Percentiles rank a stretch among this genome's conserved stretches.
These are phyloP conservation scores for Apiospora arundinis DNA, from an alignment of 2,329 filamentous ascomycete species.

Conservation along the genomic window DNA sequence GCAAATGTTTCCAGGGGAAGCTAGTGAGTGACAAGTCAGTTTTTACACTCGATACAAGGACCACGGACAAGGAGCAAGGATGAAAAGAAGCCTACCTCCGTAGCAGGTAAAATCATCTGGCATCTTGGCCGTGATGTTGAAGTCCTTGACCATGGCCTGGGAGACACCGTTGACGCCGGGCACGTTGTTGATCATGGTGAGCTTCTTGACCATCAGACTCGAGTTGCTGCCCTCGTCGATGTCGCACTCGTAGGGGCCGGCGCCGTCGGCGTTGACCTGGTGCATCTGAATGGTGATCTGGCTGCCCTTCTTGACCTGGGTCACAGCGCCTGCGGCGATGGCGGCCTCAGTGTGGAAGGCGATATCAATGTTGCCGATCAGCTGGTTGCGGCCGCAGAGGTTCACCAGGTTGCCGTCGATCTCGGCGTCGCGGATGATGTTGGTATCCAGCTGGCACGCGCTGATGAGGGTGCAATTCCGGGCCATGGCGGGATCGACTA, in stretches of 20 bases:
- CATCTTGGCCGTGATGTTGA: slow-evolving; percentile 62
- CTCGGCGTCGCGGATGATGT: slow-evolving; percentile 67
- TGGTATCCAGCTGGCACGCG: slow-evolving; percentile 70
- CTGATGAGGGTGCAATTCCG: slow-evolving; percentile 69
- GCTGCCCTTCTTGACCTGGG: slow-evolving; percentile 54
- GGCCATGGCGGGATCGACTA: slow-evolving; percentile 60
- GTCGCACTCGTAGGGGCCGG: slow-evolving; percentile 61
- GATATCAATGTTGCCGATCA: slow-evolving; percentile 47
- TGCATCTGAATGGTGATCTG: slow-evolving; percentile 55
- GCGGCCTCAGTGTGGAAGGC: slow-evolving; percentile 48
- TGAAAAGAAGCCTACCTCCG: slow-evolving; percentile 50
- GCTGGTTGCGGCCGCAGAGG: slow-evolving; percentile 67
- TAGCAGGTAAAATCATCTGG: slow-evolving; percentile 55
- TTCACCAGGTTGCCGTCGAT: slow-evolving; percentile 59
- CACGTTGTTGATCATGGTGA: slow-evolving; percentile 64
- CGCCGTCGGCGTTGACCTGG: slow-evolving; percentile 62
- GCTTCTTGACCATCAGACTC: slow-evolving; percentile 51
- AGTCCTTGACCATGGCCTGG: slow-evolving; percentile 60
- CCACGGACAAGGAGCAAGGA: background rate
- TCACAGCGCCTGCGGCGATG: slow-evolving; percentile 56
- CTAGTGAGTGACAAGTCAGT: slow-evolving; percentile 33
- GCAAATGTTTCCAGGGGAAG: slow-evolving; percentile 63
- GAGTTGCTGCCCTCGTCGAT: slow-evolving; percentile 54
- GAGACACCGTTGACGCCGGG: slow-evolving; percentile 64
- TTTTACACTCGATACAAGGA: background rate